Evolutionary conservation across 805 yeast genomes (phyloP), one percentile per base, ranked within the genome.

Genomic region (Saccharomycopsis synnaedendra): DNA sequence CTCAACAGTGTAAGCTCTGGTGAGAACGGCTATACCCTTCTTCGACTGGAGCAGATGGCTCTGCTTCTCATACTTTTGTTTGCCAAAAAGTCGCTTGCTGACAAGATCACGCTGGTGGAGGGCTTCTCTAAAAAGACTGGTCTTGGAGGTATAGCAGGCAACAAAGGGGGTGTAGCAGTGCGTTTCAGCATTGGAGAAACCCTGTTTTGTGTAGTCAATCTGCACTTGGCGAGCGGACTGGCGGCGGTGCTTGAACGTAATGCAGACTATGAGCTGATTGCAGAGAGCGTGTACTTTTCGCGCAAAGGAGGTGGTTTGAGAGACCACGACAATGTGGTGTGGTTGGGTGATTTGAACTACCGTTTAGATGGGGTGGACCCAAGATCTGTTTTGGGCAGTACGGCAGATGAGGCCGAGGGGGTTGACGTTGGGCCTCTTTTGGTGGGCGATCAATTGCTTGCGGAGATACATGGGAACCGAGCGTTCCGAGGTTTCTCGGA

Each of bases 61-160:
- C 82, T 90, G 0, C 67, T 84, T 58, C 58, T 82, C 29, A 65
- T 85, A 33, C 66, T 82, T 41, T 70, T 84, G 44, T 82, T 81
- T 60, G 86, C 78, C 4, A 76, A 74, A 51, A 63, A 72, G 5
- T 69, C 68, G 39, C 62, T 68, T 43, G 67, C 72, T 31, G 61
- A 65, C 27, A 59, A 70, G 46, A 79, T 93, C 3, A 84, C 85
- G 9, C 82, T 83, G 58, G 96, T 93, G 4, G 89, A 88, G 56
- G 97, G 97, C n/a, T 75, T 89, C n/a, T 75, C 85, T 8, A 90
- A 89, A 58, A 90, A 90, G 64, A 90, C 97, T 0, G 98, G 97
- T 0, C 68, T 93, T 47, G 96, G 97, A 37, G 98, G 98, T 41
- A 90, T 93, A 67, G 78, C 97, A 0, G 98, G 97, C 11, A 90